A percentile compares a stretch with the other conserved stretches of the same genome.
Evolutionary conservation across 2,329 filamentous ascomycete genomes (phyloP).

Genomic region (Didymella sp.): DNA sequence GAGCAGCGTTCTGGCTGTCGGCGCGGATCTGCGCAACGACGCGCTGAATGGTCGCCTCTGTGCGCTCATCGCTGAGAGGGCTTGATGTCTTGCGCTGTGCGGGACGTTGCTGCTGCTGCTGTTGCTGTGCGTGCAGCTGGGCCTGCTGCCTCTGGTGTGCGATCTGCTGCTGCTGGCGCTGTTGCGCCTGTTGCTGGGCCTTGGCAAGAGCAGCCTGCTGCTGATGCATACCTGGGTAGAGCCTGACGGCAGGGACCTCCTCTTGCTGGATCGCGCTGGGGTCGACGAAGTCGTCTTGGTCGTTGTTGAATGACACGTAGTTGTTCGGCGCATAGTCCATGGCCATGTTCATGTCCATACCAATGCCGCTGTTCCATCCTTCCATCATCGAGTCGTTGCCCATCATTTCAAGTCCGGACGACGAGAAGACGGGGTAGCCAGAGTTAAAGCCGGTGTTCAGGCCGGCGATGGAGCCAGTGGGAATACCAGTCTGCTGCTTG

Average conservation of each 20-base stretch:
- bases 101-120: slow-evolving; percentile 37
- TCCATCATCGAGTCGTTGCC: slow-evolving; percentile 61
- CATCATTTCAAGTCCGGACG: slow-evolving; percentile 73
- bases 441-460: slow-evolving; percentile 66
- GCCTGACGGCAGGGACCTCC: slow-evolving; percentile 68
- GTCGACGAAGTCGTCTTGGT: slow-evolving; percentile 68
- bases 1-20: slow-evolving; percentile 62
- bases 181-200: slow-evolving; percentile 44
- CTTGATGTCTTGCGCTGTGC: slow-evolving; percentile 48
- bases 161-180: slow-evolving; percentile 61
- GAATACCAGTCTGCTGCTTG: slow-evolving; percentile 93
- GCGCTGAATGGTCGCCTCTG: slow-evolving; percentile 91
- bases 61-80: slow-evolving; percentile 54
- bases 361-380: slow-evolving; percentile 61
- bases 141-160: slow-evolving; percentile 56
- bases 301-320: slow-evolving; percentile 67
- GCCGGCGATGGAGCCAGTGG: slow-evolving; percentile 81
- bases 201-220: slow-evolving; percentile 72
- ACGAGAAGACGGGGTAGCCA: slow-evolving; percentile 59
- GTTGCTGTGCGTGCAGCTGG: slow-evolving; percentile 59
- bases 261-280: slow-evolving; percentile 75
- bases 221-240: slow-evolving; percentile 94
- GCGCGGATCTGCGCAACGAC: slow-evolving; percentile 91
- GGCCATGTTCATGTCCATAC: slow-evolving; percentile 70
- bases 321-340: slow-evolving; percentile 62